Conservation (phyloP, 495 filamentous ascomycete species). For the Penicillium atrosanguineum region DNA sequence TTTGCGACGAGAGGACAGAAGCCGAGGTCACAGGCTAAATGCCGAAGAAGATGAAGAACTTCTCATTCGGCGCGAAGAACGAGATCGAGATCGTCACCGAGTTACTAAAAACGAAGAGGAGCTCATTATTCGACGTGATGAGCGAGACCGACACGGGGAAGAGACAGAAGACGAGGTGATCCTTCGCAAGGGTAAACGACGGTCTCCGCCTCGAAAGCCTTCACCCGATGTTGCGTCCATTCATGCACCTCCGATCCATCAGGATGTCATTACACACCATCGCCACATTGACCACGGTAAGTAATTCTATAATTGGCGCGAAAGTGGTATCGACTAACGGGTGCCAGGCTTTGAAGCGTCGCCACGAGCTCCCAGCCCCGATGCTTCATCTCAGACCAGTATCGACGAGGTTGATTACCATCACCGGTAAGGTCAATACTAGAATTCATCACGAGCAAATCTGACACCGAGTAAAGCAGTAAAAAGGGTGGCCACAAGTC, state of each 20-base stretch:
- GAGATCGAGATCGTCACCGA: conserved; percentile 18
- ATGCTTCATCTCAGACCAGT: conserved; percentile 25
- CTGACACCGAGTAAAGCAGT: background rate
- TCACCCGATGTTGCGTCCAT: conserved; percentile 53
- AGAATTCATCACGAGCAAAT: background rate
- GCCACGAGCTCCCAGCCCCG: conserved; percentile 37
- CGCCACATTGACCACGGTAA: conserved; percentile 81
- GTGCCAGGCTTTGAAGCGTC: conserved; percentile 26
- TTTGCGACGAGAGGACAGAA: background rate
- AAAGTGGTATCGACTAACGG: conserved; percentile 5
- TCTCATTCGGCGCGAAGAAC: conserved; percentile 1
- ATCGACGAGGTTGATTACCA: conserved; percentile 54
- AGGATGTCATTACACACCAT: conserved; percentile 83
- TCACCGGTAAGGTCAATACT: conserved; percentile 26
- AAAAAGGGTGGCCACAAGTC: conserved; percentile 9
- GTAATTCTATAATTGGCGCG: background rate
- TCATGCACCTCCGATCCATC: conserved; percentile 67
- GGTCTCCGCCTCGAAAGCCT: conserved; percentile 34
- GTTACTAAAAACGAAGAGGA: conserved; percentile 1
- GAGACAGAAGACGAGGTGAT: conserved; percentile 32
- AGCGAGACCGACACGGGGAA: conserved; percentile 6
- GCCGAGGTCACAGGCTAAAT: background rate
- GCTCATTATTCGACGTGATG: background rate
- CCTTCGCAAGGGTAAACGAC: conserved; percentile 20
- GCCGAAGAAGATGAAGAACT: background rate